A percentile compares a stretch with the other conserved stretches of the same genome.
Conservation (phyloP, 108 stramenopile species). For the Epithemia pelagica region DNA sequence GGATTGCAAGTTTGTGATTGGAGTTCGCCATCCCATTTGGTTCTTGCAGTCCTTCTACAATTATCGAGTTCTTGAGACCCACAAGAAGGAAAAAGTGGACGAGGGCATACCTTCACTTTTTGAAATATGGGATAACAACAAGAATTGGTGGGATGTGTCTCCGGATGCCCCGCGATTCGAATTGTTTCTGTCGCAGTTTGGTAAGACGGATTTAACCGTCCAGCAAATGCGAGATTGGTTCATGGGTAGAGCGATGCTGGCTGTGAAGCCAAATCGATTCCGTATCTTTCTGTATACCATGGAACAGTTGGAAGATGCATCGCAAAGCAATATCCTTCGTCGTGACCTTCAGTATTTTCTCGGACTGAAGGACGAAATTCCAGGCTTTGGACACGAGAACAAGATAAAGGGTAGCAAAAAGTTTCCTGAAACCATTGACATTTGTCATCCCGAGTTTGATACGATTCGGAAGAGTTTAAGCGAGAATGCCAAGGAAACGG, state of each 20-base stretch:
- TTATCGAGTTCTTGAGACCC: constrained; percentile 28
- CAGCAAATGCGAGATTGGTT: constrained; percentile 8
- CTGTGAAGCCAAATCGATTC: constrained; percentile 17
- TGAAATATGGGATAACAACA: constrained; percentile 8
- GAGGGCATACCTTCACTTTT: background rate
- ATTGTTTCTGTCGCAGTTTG: constrained; percentile 25
- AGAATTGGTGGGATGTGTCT: constrained; percentile 27
- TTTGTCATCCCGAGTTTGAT: constrained; percentile 23
- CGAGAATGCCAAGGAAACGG: constrained; percentile 17
- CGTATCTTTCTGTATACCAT: constrained; percentile 36
- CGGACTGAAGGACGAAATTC: constrained; percentile 19
- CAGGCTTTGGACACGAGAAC: constrained; percentile 19
- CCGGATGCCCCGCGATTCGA: constrained; percentile 27
- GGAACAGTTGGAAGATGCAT: constrained; percentile 37
- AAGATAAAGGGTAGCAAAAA: constrained; percentile 21
- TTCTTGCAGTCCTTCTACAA: constrained; percentile 74
- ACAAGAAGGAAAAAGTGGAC: background rate
- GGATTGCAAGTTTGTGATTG: constrained; percentile 54
- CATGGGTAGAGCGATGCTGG: background rate
- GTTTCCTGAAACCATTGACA: constrained; percentile 36
- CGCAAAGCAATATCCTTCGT: constrained; percentile 21
- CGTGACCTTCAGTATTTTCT: constrained; percentile 28
- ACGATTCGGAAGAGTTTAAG: constrained; percentile 15
- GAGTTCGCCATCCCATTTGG: constrained; percentile 55
- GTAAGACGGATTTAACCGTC: constrained; percentile 22